Base-by-base conservation (phyloP, 1,284 basidiomycete species). In the Earliella scabrosa region DNA sequence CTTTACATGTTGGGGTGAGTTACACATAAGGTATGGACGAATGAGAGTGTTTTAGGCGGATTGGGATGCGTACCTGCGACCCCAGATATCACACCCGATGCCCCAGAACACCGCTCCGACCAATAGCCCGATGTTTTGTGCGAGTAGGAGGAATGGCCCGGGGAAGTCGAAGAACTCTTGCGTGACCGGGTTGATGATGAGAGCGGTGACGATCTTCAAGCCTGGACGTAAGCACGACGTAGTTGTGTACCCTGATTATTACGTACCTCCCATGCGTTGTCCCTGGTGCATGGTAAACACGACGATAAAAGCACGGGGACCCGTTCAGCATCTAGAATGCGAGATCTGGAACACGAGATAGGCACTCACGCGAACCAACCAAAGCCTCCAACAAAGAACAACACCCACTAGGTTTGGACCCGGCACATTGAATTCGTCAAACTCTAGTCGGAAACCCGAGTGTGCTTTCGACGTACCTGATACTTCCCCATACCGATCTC, bases 401-500 rank as follows among this genome's bases (percentile, higher is more conserved):
- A 68, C 55, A 70, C 72, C 76, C 79, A 81, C 80, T 82, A n/a
- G 38, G 4, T 31, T 31, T 31, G 29, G n/a, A n/a, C n/a, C n/a
- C n/a, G n/a, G 20, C 7, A 32, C 23, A 10, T n/a, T 16, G 29
- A 31, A 13, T 31, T 13, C 29, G 7, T 10, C 14, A 3, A 27
- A 38, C 2, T 18, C 9, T 14, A 9, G n/a, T 13, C n/a, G n/a
- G n/a, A 3, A 27, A 38, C 2, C 31, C 9, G n/a, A 9, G n/a
- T 13, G 14, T 13, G 6, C 29, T 13, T 31, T 11, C 5, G n/a
- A 54, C 74, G 52, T 56, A 82, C 82, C 74, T 89, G 87, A 65
- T 89, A 90, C 53, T 75, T 81, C 4, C 88, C 88, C 82, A 89
- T 88, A 4, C 88, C 88, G 41, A 90, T 85, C 50, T 87, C 82